Evolutionary conservation across 148 eudicot species (phyloP).

Genomic region (Rhododendron ferrugineum): DNA sequence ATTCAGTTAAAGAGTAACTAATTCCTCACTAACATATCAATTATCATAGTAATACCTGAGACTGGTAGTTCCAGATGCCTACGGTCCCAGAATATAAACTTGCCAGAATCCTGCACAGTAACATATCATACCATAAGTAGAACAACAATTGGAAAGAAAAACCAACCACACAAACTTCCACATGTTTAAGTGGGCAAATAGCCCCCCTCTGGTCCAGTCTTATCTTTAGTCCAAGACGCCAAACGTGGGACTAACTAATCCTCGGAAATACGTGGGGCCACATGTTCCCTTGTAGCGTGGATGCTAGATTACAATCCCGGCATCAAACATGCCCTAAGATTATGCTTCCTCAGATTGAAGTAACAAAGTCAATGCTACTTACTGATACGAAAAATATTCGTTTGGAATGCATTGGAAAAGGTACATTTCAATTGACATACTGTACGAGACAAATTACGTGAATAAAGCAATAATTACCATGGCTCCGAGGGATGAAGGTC

Average conservation of each 20-base stretch:
- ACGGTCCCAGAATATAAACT: conserved; percentile 73
- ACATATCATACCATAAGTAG: background rate
- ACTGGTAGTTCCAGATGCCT: conserved; percentile 69
- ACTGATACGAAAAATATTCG: no score
- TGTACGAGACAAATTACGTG: background rate
- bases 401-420: background rate
- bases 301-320: background rate
- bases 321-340: background rate
- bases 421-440: background rate
- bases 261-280: background rate
- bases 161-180: background rate
- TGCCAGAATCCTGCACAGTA: conserved; percentile 55
- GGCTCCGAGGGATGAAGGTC: conserved; percentile 82
- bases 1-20: background rate
- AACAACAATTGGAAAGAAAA: background rate
- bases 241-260: background rate
- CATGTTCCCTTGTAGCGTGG: background rate
- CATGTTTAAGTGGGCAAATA: no score
- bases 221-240: background rate
- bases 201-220: background rate
- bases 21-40: background rate
- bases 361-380: background rate
- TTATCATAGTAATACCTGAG: conserved; percentile 43
- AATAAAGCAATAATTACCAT: conserved; percentile 37
- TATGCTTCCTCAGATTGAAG: background rate